Conservation (phyloP, 805 yeast species). For the Millerozyma acaciae region DNA sequence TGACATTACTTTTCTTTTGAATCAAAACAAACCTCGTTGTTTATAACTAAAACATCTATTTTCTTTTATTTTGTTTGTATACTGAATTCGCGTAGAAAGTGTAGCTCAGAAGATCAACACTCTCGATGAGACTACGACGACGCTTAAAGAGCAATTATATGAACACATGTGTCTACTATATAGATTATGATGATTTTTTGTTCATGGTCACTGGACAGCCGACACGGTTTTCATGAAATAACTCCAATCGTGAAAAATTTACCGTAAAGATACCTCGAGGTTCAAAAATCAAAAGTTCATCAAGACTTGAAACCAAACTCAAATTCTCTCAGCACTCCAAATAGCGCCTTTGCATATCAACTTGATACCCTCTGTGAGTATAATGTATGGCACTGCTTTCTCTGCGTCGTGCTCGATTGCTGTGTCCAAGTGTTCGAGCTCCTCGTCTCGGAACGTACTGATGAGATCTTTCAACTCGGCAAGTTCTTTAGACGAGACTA, state of each 20-base stretch:
- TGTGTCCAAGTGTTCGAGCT: slow-evolving; percentile 89
- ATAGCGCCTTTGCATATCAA: slow-evolving; percentile 82
- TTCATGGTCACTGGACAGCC: too few species aligned
- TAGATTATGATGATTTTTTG: too few species aligned
- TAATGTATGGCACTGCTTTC: slow-evolving; percentile 85
- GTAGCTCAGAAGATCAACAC: background rate
- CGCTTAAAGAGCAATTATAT: too few species aligned
- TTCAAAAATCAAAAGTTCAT: too few species aligned
- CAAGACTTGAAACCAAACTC: slow-evolving; percentile 6
- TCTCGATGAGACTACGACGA: too few species aligned
- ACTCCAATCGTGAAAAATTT: too few species aligned
- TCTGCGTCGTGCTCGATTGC: slow-evolving; percentile 92
- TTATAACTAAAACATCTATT: too few species aligned
- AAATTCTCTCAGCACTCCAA: slow-evolving; percentile 84
- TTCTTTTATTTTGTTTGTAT: background rate
- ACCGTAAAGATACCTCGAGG: too few species aligned
- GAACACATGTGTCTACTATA: too few species aligned
- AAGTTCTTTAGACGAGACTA: slow-evolving; percentile 51
- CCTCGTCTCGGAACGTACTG: slow-evolving; percentile 84
- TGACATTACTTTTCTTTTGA: slow-evolving; percentile 17
- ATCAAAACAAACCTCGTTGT: background rate
- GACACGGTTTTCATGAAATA: too few species aligned
- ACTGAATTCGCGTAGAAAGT: slow-evolving; percentile 1
- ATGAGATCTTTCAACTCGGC: slow-evolving; percentile 56
- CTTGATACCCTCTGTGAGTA: slow-evolving; percentile 85